Percentiles rank a stretch among this genome's conserved stretches.
Conservation (phyloP, 2,329 filamentous ascomycete genomes). For the Epichloe elymi region DNA sequence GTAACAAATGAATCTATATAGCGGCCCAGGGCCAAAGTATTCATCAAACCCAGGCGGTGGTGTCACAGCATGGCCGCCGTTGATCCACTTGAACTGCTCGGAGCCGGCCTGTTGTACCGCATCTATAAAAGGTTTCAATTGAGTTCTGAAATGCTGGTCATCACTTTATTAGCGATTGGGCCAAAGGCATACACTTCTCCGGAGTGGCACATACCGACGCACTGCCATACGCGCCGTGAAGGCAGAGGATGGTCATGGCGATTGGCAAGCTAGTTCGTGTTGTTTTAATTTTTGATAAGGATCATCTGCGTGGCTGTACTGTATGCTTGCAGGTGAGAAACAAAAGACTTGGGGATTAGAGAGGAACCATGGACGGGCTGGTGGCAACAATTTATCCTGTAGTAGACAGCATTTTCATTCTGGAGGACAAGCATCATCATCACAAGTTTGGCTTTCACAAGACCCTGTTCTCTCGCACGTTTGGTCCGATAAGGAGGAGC, state of each 20-base stretch:
- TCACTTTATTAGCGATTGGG: not conserved
- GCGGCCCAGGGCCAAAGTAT: constrained; percentile 1
- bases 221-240: constrained; percentile 4
- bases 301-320: too few species aligned
- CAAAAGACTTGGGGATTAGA: too few species aligned
- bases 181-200: too few species aligned
- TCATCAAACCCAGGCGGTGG: constrained; percentile 1
- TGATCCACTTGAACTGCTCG: constrained; percentile 3
- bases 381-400: too few species aligned
- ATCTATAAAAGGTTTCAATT: constrained; percentile 1
- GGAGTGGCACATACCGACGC: not conserved
- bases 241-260: constrained; percentile 4
- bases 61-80: not conserved
- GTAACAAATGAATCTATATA: constrained; percentile 2
- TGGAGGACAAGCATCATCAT: too few species aligned
- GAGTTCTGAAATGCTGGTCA: not conserved
- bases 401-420: too few species aligned
- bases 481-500: too few species aligned
- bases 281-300: not conserved
- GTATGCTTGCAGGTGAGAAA: too few species aligned
- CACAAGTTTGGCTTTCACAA: too few species aligned
- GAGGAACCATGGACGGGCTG: too few species aligned
- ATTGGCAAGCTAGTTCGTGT: not conserved
- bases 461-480: too few species aligned
- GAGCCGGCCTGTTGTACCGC: not conserved